A percentile compares a stretch with the other conserved stretches of the same genome.
Evolutionary conservation across 495 filamentous ascomycete species (phyloP).

Genomic region (Trichoderma reesei): DNA sequence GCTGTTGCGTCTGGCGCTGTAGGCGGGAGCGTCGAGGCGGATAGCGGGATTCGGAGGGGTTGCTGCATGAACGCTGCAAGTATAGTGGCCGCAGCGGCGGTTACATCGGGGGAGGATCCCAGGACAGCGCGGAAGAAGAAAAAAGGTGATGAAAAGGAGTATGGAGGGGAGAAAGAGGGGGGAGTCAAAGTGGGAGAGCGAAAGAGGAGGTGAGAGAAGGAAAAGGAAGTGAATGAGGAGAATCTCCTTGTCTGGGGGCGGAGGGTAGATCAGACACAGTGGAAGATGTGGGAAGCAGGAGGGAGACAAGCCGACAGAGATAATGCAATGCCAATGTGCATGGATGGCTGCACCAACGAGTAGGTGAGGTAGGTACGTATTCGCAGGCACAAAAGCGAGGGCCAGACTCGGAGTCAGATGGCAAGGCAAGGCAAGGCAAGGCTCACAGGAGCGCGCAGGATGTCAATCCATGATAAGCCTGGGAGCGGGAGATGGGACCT

Average conservation of each 20-base stretch:
- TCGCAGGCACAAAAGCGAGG: no score
- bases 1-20: not conserved
- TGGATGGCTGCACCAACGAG: not conserved
- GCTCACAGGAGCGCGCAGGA: no score
- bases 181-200: not conserved
- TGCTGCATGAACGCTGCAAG: conserved; percentile 8
- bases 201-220: not conserved
- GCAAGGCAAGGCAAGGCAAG: no score
- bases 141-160: not conserved
- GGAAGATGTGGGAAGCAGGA: no score
- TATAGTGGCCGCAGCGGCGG: not conserved
- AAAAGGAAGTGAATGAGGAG: not conserved
- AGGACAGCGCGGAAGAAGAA: not conserved
- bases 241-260: no score
- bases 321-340: no score
- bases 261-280: no score
- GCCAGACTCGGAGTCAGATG: no score
- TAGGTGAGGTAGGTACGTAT: not conserved
- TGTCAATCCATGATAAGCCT: no score
- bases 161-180: not conserved
- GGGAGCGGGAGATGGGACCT: no score
- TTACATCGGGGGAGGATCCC: conserved; percentile 1
- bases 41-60: conserved; percentile 1
- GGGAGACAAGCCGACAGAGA: no score
- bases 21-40: not conserved